Evolutionary conservation across 106 monocot genomes (phyloP), one percentile per base, ranked within the genome.

Genomic region (Triglochin maritima): DNA sequence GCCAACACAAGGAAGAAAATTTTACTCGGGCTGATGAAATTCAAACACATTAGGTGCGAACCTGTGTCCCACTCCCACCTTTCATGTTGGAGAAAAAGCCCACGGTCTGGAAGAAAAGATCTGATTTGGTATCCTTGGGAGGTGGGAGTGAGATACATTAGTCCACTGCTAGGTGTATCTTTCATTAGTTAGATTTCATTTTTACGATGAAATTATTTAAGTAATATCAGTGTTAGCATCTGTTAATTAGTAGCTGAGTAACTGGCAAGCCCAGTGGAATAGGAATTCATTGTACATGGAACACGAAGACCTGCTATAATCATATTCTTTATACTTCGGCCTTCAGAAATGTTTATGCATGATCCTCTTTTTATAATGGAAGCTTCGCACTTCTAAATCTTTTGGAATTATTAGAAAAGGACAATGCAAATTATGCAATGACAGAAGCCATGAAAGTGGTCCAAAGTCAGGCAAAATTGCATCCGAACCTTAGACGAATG

Each of bases 1-100:
- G 91, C 62, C 72, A 67, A 58, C 71, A 71, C 65, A 49, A 74
- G 62, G 74, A 83, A 63, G 10, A 17, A 70, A 5, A 60, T 9
- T 5, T 64, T 29, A 29, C 29, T 16, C 47, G 17, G 48, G 45
- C 6, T 48, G 17, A 7, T 14, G 48, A 15, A 50, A 42, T 57
- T n/a, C 29, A 49, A 64, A n/a, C 47, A 0, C 48, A n/a, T 15
- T 64, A 13, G 13, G 49, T 46, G 64, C 12, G 64, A 11, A 13
- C 44, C 44, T 11, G 10, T 17, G 9, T n/a, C 11, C 4, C 43
- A 62, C 29, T 62, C 11, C 45, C 46, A 7, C 4, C 0, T 44
- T 62, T 13, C 46, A 4, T n/a, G 5, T 62, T 45, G 42, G 62
- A 11, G 41, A 29, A 29, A 29, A 29, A 29, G 29, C 29, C 29